A percentile compares a stretch with the other conserved stretches of the same genome.
These are phyloP conservation scores for Ascochyta clinopodiicola DNA, from an alignment of 2,329 filamentous ascomycete genomes.

Conservation along the genomic window DNA sequence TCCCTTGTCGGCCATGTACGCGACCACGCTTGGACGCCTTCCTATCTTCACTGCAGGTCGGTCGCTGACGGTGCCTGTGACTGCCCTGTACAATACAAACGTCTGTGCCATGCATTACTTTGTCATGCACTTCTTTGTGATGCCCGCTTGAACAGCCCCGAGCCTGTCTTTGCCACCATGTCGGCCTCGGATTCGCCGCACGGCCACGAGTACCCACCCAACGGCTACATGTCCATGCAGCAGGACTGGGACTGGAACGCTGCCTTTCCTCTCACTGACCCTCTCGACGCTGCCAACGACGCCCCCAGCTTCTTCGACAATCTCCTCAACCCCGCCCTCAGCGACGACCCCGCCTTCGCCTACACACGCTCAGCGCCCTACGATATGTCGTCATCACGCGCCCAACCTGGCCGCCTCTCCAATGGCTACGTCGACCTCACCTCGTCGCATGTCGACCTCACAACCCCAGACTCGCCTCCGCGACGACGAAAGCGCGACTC, in stretches of 20 bases:
- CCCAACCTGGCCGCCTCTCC: conserved; percentile 34
- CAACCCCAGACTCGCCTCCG: conserved; percentile 30
- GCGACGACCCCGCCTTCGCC: conserved; percentile 8
- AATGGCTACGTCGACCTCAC: conserved; percentile 49
- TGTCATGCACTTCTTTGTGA: not conserved
- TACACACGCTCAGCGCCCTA: conserved; percentile 22
- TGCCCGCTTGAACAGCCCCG: not conserved
- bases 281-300: not conserved
- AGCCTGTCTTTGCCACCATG: conserved; percentile 12
- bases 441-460: conserved; percentile 15
- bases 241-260: not conserved
- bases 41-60: conserved; percentile 4
- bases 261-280: not conserved
- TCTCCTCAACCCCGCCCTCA: conserved; percentile 15
- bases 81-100: not conserved
- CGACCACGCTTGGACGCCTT: conserved; percentile 9
- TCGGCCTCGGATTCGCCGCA: conserved; percentile 10
- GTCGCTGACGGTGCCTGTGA: not conserved
- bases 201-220: not conserved
- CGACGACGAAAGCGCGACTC: conserved; percentile 30
- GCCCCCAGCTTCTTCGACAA: conserved; percentile 7
- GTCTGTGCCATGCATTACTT: not conserved
- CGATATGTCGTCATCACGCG: conserved; percentile 21
- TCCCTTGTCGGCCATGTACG: conserved; percentile 5
- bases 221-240: not conserved